These are phyloP conservation scores for Lathyrus tuberosus DNA, from an alignment of 306 rosid species.

Conservation along the genomic window DNA sequence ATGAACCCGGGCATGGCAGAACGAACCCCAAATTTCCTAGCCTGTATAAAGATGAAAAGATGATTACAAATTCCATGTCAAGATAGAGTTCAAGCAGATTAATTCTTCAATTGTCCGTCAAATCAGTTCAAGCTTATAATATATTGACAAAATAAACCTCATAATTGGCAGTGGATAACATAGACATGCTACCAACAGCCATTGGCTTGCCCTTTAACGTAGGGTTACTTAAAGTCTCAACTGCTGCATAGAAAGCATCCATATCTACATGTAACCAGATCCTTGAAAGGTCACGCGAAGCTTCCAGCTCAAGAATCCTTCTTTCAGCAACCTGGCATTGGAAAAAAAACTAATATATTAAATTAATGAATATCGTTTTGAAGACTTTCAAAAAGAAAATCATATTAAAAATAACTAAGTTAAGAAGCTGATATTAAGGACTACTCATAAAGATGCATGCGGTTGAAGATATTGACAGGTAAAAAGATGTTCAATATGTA, in stretches of 20 bases:
- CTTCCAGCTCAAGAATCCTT: constrained; percentile 74
- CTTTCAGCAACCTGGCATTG: constrained; percentile 63
- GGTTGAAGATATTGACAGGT: too few species aligned
- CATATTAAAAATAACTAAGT: not conserved
- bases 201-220: constrained; percentile 72
- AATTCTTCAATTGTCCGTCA: not conserved
- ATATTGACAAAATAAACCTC: constrained; percentile 60
- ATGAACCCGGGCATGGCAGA: constrained; percentile 99
- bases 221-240: constrained; percentile 85
- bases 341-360: constrained; percentile 11
- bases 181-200: constrained; percentile 92
- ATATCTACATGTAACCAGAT: constrained; percentile 95
- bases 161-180: constrained; percentile 94
- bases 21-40: constrained; percentile 91
- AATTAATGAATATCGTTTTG: not conserved
- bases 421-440: not conserved
- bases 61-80: constrained; percentile 1
- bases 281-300: constrained; percentile 75
- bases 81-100: not conserved
- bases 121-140: constrained; percentile 10
- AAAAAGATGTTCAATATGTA: too few species aligned
- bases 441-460: too few species aligned
- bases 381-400: not conserved
- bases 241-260: constrained; percentile 99
- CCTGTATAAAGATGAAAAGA: constrained; percentile 50